Conservation (phyloP, 768 basidiomycete genomes). For the Mycena albidolilacea region DNA sequence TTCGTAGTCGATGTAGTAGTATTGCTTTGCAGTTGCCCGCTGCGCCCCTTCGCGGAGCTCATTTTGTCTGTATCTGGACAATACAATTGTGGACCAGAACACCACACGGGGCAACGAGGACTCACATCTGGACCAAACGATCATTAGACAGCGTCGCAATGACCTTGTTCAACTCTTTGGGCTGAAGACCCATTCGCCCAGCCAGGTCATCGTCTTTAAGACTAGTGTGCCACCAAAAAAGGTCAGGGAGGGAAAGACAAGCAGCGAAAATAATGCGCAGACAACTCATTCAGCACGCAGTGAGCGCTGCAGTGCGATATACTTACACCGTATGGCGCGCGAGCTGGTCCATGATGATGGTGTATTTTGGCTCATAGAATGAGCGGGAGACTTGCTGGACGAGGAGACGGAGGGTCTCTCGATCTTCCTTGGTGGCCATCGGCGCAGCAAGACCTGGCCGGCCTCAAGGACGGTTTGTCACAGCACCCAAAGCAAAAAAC, state of each 20-base stretch:
- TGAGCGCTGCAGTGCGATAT: constrained; percentile 41
- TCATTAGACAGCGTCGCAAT: constrained; percentile 87
- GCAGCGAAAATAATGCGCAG: constrained; percentile 36
- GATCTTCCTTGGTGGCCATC: constrained; percentile 84
- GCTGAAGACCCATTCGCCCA: constrained; percentile 89
- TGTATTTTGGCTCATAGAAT: constrained; percentile 95
- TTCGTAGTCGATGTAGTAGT: constrained; percentile 97
- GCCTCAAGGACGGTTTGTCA: constrained; percentile 24
- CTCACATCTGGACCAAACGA: constrained; percentile 84
- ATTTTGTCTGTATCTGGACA: constrained; percentile 85
- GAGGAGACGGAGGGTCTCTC: constrained; percentile 86
- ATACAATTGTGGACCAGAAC: not conserved
- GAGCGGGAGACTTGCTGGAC: constrained; percentile 94
- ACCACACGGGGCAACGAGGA: constrained; percentile 13
- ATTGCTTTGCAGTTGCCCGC: constrained; percentile 89
- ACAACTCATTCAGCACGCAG: constrained; percentile 33
- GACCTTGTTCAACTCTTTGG: constrained; percentile 92
- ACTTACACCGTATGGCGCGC: constrained; percentile 96
- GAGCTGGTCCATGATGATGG: constrained; percentile 95
- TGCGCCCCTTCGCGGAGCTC: constrained; percentile 93
- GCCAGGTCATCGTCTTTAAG: constrained; percentile 95
- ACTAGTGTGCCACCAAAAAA: constrained; percentile 60
- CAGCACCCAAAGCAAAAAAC: constrained; percentile 24
- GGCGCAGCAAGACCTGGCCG: constrained; percentile 33
- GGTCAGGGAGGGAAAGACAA: constrained; percentile 43